Evolutionary conservation across 1,139 yeast genomes (phyloP), one percentile per base, ranked within the genome.

Genomic region (Magnusiomyces starmeri): DNA sequence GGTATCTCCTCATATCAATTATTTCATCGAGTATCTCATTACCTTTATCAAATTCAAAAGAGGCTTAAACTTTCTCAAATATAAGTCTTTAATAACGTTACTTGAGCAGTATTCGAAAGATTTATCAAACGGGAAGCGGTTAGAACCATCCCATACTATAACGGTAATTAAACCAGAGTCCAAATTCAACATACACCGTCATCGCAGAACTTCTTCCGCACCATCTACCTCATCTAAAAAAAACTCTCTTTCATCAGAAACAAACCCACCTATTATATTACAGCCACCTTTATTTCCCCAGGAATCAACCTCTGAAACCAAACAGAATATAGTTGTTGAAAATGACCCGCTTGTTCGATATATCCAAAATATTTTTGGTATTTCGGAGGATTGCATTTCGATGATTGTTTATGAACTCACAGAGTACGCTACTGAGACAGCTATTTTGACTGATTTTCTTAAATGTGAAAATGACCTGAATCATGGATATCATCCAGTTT

Each of bases 71-170:
- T 46, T 35, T n/a, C 12, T 25, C 12, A 24, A 20, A 12, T 14
- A 25, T n/a, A 16, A 29, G 2, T 16, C 43, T 4, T 26, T 46
- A n/a, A 6, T 46, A 6, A 14, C 16, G 12, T 34, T 35, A 7
- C 29, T 46, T 9, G 21, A 24, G 16, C 18, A 32, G 2, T 35
- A 46, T 12, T 34, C 35, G 16, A 12, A 22, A 14, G 24, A 25
- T 10, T 35, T 46, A n/a, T 20, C 18, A 35, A 26, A 22, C 16
- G 37, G 37, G n/a, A 24, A 25, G 2, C 24, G 48, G 16, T n/a
- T 46, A 21, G 48, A 46, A 16, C 48, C 48, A 12, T 35, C 18
- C 14, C 24, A 35, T n/a, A 46, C 48, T 21, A 24, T 45, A n/a
- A n/a, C n/a, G n/a, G n/a, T n/a, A 4, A 18, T 32, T 10, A 32